Evolutionary conservation across 2,329 filamentous ascomycete species (phyloP).

Genomic region (Plenodomus biglobosus): DNA sequence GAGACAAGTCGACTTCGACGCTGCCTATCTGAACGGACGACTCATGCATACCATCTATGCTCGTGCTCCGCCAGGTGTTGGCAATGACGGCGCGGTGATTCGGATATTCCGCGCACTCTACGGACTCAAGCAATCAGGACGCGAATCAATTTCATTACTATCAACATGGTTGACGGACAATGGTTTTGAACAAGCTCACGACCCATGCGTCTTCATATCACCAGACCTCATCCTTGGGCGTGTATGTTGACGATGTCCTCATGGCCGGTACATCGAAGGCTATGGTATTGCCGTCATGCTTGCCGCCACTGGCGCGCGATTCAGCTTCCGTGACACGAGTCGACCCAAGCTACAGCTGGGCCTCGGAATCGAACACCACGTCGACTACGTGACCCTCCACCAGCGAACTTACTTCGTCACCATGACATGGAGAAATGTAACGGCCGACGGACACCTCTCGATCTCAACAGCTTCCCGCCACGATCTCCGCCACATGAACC

Average conservation of each 20-base stretch:
- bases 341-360: constrained; percentile 1
- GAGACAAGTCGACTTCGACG: constrained; percentile 10
- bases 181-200: neutral
- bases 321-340: constrained; percentile 10
- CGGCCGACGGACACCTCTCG: constrained; percentile 1
- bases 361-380: constrained; percentile 4
- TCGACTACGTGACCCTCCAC: constrained; percentile 1
- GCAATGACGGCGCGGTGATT: neutral
- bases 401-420: constrained; percentile 3
- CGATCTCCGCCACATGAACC: neutral
- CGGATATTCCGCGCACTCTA: constrained; percentile 10
- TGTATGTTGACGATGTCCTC: constrained; percentile 16
- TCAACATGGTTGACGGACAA: neutral
- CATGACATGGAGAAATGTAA: constrained; percentile 6
- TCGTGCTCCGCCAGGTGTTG: neutral
- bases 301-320: neutral
- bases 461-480: constrained; percentile 5
- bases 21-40: constrained; percentile 6
- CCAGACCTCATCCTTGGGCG: constrained; percentile 6
- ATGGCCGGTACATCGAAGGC: neutral
- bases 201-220: constrained; percentile 7
- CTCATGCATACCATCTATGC: constrained; percentile 5
- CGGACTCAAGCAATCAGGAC: constrained; percentile 16
- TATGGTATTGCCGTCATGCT: constrained; percentile 1
- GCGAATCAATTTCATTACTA: constrained; percentile 13